Evolutionary conservation across 2,329 filamentous ascomycete species (phyloP), one percentile per base, ranked within the genome.

Genomic region (Phialocephala sp.): DNA sequence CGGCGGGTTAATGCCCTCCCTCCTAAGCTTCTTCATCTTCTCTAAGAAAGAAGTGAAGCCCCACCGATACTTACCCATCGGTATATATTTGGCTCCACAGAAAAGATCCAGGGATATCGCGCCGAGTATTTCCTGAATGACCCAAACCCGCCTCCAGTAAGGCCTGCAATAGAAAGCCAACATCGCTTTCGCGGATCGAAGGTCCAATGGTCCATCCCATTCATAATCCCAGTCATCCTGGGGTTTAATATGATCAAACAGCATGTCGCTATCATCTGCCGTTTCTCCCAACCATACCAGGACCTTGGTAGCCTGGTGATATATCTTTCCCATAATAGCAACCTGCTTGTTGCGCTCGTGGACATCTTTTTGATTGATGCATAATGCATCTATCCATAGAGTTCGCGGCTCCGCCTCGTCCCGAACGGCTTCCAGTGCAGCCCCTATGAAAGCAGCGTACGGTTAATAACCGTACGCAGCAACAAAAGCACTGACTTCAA

Each of bases 141-240:
- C 24, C 56, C 56, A 59, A 9, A 59, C 36, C 39, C 56, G 35
- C 37, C 36, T 39, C 56, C 56, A 59, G 24, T 41, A 59, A 20
- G 56, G 36, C 56, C 56, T 41, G 35, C 8, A 22, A 41, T 41
- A 22, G 24, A 59, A 59, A 39, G n/a, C 35, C 36, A 41, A 2
- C 35, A 59, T 59, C 36, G 56, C 56, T 59, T 59, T 24, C 56
- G 56, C n/a, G 12, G 35, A 39, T 39, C 35, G 35, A 11, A 9
- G 8, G 56, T 59, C 35, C 20, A 43, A 15, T 22, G 15, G 9
- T 15, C 35, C 35, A 18, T 20, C 22, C n/a, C 12, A 18, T 50
- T 50, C 12, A 3, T 18, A 20, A n/a, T 3, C 9, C 55, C 35
- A 36, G 14, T 36, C 15, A 2, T 22, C 12, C 18, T 20, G 15